phyloP scores from a whole-genome alignment of 805 yeast genomes.

The Starmerella potacharoeniae region DNA sequence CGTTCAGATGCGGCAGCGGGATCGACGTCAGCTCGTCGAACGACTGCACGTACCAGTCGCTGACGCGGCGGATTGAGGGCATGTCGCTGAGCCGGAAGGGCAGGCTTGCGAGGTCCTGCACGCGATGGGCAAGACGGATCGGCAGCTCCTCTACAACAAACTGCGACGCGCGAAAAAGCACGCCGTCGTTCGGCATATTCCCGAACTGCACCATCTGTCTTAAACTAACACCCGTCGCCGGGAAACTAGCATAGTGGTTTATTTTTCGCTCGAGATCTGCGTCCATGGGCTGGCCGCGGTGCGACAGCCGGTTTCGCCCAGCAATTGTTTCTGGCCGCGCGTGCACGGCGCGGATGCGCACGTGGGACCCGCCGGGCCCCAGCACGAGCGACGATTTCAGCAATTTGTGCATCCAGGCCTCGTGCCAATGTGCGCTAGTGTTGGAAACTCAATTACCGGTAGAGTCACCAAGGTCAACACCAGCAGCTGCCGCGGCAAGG shows the following conservation, averaged over 20 bases:
- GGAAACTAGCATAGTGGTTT: constrained; percentile 53
- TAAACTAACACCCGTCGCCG: constrained; percentile 74
- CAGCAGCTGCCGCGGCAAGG: too few relatives aligned
- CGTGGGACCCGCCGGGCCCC: constrained; percentile 1
- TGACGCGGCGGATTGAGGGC: constrained; percentile 65
- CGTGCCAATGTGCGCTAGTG: not conserved
- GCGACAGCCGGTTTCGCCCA: constrained; percentile 4
- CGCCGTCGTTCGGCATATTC: constrained; percentile 63
- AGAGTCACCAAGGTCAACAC: too few relatives aligned
- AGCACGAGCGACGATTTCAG: not conserved
- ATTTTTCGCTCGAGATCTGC: constrained; percentile 43
- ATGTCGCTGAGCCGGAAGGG: constrained; percentile 63
- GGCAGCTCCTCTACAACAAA: constrained; percentile 81
- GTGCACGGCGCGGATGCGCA: not conserved
- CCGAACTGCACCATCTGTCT: constrained; percentile 91
- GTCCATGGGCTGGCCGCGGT: constrained; percentile 21
- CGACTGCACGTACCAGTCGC: constrained; percentile 84
- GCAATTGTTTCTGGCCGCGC: not conserved
- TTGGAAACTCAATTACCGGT: not conserved
- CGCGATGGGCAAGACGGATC: constrained; percentile 73
- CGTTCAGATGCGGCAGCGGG: constrained; percentile 44
- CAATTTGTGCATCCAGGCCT: not conserved
- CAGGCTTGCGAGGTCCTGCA: constrained; percentile 67
- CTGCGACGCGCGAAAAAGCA: constrained; percentile 69
- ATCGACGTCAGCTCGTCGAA: constrained; percentile 65